Percentiles rank a stretch among this genome's conserved stretches.
These are phyloP conservation scores for Beauveria bassiana DNA, from an alignment of 2,329 filamentous ascomycete species.

Conservation along the genomic window DNA sequence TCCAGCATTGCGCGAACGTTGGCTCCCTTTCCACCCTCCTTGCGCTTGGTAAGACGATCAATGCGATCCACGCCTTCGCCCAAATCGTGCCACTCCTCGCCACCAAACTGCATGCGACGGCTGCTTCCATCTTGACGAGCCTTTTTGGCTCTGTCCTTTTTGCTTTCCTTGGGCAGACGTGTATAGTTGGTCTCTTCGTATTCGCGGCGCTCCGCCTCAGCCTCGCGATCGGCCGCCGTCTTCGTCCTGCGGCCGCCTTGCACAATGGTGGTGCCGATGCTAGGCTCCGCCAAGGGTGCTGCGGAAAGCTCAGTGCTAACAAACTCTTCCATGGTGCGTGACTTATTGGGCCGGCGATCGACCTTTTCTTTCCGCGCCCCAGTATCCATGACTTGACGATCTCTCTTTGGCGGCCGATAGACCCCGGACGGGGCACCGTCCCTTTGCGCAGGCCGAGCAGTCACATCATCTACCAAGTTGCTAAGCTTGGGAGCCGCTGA, in stretches of 20 bases:
- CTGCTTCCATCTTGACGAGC: conserved; percentile 40
- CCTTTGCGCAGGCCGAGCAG: conserved; percentile 19
- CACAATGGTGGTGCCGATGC: conserved; percentile 83
- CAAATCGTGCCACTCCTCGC: conserved; percentile 86
- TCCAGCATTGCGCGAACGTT: conserved; percentile 60
- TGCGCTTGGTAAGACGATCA: conserved; percentile 69
- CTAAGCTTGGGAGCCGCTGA: conserved; percentile 27
- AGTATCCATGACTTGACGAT: conserved; percentile 75
- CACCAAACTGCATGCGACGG: conserved; percentile 64
- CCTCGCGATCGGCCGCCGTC: conserved; percentile 65
- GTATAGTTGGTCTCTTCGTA: conserved; percentile 94
- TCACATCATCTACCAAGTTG: conserved; percentile 26
- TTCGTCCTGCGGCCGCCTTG: conserved; percentile 72
- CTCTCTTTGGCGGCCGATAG: conserved; percentile 83
- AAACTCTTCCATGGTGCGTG: conserved; percentile 86
- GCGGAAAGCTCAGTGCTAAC: conserved; percentile 75
- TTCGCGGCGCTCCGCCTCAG: conserved; percentile 68
- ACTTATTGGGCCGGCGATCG: conserved; percentile 59
- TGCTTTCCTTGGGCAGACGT: conserved; percentile 75
- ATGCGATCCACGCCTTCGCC: conserved; percentile 83
- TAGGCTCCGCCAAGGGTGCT: conserved; percentile 77
- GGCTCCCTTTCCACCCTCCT: conserved; percentile 44
- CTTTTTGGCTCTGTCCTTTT: conserved; percentile 72
- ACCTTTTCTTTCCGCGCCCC: conserved; percentile 47
- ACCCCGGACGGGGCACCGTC: conserved; percentile 52